Evolutionary conservation across 345 rosid species (phyloP).

Genomic region (Alliaria petiolata): DNA sequence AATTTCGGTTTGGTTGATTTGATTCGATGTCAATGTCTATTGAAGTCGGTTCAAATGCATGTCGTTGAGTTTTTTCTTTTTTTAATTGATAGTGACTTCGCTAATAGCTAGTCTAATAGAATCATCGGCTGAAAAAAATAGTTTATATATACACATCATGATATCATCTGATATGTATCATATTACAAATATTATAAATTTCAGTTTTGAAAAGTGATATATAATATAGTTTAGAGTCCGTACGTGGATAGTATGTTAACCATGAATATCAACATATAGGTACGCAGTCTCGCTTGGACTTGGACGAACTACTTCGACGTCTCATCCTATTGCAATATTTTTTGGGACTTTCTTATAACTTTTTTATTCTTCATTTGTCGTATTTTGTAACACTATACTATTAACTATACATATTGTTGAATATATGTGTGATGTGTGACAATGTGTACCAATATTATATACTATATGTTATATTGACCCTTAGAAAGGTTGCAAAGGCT

Average conservation of each 20-base stretch:
- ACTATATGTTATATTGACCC: conserved; percentile 1
- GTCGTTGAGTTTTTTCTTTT: not conserved
- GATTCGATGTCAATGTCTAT: conserved; percentile 1
- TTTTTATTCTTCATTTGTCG: not conserved
- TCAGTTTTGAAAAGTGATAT: not conserved
- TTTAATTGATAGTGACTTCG: not conserved
- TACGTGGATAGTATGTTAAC: conserved; percentile 28
- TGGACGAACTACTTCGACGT: conserved; percentile 23
- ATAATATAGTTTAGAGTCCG: not conserved
- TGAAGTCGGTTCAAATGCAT: not conserved
- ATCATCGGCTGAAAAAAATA: not conserved
- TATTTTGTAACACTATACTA: not conserved
- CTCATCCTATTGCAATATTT: conserved; percentile 13
- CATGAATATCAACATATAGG: conserved; percentile 8
- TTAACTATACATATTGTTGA: not conserved
- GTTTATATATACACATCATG: not conserved
- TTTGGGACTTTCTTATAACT: not conserved
- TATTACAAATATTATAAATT: not conserved
- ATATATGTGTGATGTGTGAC: not conserved
- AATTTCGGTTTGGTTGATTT: not conserved
- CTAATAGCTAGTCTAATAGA: not conserved
- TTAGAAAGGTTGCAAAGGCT: conserved; percentile 1
- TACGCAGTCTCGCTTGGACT: conserved; percentile 9
- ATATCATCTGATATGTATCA: conserved; percentile 12
- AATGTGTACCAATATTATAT: not conserved